Conservation (phyloP, 768 basidiomycete genomes). For the Serendipita sp. region DNA sequence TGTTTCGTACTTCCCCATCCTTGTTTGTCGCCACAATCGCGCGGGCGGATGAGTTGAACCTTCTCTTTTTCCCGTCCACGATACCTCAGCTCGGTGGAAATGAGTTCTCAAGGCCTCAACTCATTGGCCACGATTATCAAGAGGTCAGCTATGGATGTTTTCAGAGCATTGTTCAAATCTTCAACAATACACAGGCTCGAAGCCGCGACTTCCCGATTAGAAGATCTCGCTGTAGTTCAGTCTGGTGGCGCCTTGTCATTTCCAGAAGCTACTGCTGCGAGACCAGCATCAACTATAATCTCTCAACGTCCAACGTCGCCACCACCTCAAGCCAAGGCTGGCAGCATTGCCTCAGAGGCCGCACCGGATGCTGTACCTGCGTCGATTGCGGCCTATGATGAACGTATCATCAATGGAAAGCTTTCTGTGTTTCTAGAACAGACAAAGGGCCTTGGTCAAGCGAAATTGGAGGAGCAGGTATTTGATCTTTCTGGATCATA, state of each 20-base stretch:
- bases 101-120: conserved; percentile 32
- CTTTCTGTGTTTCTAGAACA: conserved; percentile 59
- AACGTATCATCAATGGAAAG: conserved; percentile 52
- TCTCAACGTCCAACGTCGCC: conserved; percentile 20
- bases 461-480: conserved; percentile 67
- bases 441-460: conserved; percentile 50
- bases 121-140: conserved; percentile 72
- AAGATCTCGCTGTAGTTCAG: conserved; percentile 57
- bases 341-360: conserved; percentile 18
- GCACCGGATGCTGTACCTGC: conserved; percentile 27
- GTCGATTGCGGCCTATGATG: conserved; percentile 56
- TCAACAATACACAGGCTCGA: conserved; percentile 43
- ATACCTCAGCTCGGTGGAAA: neutral
- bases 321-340: conserved; percentile 23
- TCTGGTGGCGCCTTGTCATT: conserved; percentile 14
- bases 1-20: too few relatives aligned
- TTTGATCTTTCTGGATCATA: conserved; percentile 15
- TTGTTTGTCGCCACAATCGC: too few relatives aligned
- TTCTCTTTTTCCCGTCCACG: neutral
- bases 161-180: neutral
- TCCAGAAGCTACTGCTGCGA: conserved; percentile 13
- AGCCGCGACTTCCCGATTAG: conserved; percentile 85
- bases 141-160: conserved; percentile 30
- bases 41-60: too few relatives aligned
- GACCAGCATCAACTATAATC: conserved; percentile 2